Base-by-base conservation (phyloP, 345 rosid genomes). In the Arabidopsis thaliana region DNA sequence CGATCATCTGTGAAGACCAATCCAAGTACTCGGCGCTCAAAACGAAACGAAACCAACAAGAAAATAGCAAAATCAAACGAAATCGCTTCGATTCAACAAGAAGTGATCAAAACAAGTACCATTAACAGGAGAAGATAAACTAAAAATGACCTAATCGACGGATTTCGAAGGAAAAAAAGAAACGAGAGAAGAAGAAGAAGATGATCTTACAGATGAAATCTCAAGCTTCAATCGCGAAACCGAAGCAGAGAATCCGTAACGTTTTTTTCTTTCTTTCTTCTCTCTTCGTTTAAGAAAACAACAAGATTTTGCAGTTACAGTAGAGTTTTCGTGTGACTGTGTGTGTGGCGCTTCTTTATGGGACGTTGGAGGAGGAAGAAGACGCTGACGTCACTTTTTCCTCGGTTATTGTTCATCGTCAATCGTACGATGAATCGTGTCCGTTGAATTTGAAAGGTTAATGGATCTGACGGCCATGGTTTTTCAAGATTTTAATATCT, bases 321-420 rank as follows among this genome's bases (percentile, higher is more conserved):
- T 72, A 52, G 5, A 64, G 69, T 52, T 44, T 67, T 59, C 22
- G 73, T 66, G 81, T 66, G 72, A 63, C 24, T 64, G 73, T 28
- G 49, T 28, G 49, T 16, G 7, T 64, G 62, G 71, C n/a, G 72
- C 61, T 53, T 67, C 65, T 67, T 74, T 61, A 42, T 25, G 73
- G 74, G 73, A 71, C 78, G 76, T 74, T 44, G 80, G 56, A 59
- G 74, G 16, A 53, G 74, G 83, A 55, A 70, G 66, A 13, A 67
- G 81, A 67, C 20, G 65, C 1, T 61, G 80, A 59, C 68, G 82
- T 68, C 81, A 76, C 30, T 6, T 20, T 1, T 67, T 67, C 49
- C 59, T 62, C 67, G 55, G 71, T 77, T 52, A 67, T 67, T 67
- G 78, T 72, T 69, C 80, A 59, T 60, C 85, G 77, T 78, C 48